Evolutionary conservation across 192 early-diverging fungal species (phyloP), one percentile per base, ranked within the genome.

Genomic region (Podila verticillata): DNA sequence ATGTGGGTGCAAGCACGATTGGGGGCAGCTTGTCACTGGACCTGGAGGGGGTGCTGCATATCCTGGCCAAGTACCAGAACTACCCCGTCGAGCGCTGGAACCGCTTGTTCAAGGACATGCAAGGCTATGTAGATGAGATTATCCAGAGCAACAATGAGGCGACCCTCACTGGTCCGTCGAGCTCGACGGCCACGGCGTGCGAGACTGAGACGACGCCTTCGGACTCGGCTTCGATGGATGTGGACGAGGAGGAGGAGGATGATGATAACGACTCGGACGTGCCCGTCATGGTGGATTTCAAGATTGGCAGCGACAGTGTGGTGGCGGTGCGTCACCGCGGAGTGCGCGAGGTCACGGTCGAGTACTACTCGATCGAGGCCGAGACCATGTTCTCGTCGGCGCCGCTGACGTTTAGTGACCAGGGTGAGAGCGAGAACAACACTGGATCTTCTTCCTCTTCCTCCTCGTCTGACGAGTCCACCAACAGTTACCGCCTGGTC

Each of bases 341-440:
- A 12, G 72, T 86, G 17, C 29, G 54, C 6, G 64, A 72, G 0
- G 62, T 86, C 3, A 72, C 75, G 19, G 69, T 88, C 1, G 67
- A 75, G 32, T 86, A 82, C 48, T 88, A 88, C 51, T 81, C 80
- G 10, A 84, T 86, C 24, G 83, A 88, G 65, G 77, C 83, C 19
- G 87, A 88, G 66, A 77, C 84, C 24, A 84, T 86, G 71, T 88
- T 88, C 59, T 88, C 87, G 8, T 69, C 75, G n/a, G 81, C 74
- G 17, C 84, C 87, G 0, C 70, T 88, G 48, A 78, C 73, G 2
- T 78, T 84, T 48, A 68, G 84, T 30, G 83, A 84, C 13, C 81
- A 84, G 19, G 84, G 81, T 10, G 75, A 88, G 28, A 78, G 36
- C 10, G 71, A 83, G 26, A 61, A 24, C 24, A 54, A 26, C 24